Base-by-base conservation (phyloP, 2,329 filamentous ascomycete genomes). In the Colletotrichum liriopes region DNA sequence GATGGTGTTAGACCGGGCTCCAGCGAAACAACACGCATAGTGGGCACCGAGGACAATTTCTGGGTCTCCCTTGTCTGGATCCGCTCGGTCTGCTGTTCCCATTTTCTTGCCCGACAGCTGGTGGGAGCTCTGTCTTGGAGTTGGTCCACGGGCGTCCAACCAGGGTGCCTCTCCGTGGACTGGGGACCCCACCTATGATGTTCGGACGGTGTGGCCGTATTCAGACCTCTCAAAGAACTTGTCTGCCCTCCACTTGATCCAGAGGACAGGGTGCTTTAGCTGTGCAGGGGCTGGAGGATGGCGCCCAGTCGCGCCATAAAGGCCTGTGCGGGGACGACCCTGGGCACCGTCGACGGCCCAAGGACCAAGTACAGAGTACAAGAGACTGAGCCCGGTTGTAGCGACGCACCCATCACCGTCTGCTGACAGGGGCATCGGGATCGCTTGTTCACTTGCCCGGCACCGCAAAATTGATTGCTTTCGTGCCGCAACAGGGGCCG, bases 321-420 rank as follows among this genome's bases (percentile, higher is more conserved):
- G 49, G 49, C 49, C 49, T 52, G 26, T 32, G 26, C 49, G 26
- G 49, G 26, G 18, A 52, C 18, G 26, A 20, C 49, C 14, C 11
- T 32, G 26, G 26, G 49, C 26, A 2, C 49, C 26, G 4, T 32
- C 9, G 35, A 35, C 35, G 35, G 12, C 12, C 49, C 12, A 52
- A 52, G 18, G 49, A 26, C 26, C 26, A 52, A 52, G 49, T 52
- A 52, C 26, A 32, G 49, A 52, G 49, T 52, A 52, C 49, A 52
- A 18, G 26, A 18, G 7, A 52, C 49, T 32, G 26, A 32, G 49
- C 49, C n/a, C 12, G 20, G 45, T 12, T 2, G n/a, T 18, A 52
- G 49, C 11, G 49, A 52, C 49, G 49, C 49, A 9, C 49, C 49
- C 26, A 11, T 52, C 3, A 20, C 49, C 26, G 6, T 32, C 18